Percentiles rank a stretch among this genome's conserved stretches.
Conservation (phyloP, 1,284 basidiomycete species). For the Pseudozyma sp. region DNA sequence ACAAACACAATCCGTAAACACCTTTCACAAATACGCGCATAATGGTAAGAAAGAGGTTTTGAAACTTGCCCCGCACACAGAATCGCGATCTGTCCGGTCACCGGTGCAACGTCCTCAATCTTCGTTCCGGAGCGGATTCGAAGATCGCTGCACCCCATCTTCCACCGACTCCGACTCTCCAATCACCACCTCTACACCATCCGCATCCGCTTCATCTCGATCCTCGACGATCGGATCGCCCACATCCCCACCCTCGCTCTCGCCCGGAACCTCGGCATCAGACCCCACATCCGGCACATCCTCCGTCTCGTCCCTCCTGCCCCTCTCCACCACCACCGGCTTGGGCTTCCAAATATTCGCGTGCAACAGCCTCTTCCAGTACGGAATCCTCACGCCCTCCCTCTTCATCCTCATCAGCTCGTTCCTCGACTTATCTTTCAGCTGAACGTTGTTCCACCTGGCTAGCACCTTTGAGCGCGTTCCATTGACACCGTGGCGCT, state of each 20-base stretch:
- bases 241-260: constrained; percentile 4
- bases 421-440: constrained; percentile 61
- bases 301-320: constrained; percentile 35
- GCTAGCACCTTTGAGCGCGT: constrained; percentile 22
- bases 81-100: too few relatives aligned
- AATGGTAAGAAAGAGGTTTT: too few relatives aligned
- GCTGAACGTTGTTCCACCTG: constrained; percentile 58
- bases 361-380: constrained; percentile 50
- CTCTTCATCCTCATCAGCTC: constrained; percentile 52
- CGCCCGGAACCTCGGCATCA: constrained; percentile 1
- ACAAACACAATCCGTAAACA: background rate
- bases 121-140: constrained; percentile 26
- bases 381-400: constrained; percentile 41
- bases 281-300: constrained; percentile 25
- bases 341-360: constrained; percentile 42
- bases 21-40: background rate
- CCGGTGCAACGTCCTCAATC: background rate
- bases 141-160: constrained; percentile 5
- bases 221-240: constrained; percentile 18
- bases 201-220: background rate
- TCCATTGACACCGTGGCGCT: constrained; percentile 42
- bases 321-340: constrained; percentile 6
- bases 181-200: constrained; percentile 21
- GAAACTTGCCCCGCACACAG: too few relatives aligned
- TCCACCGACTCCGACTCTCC: background rate